Evolutionary conservation across 2,329 filamentous ascomycete species (phyloP), one percentile per base, ranked within the genome.

Genomic region (Exophiala dermatitidis): DNA sequence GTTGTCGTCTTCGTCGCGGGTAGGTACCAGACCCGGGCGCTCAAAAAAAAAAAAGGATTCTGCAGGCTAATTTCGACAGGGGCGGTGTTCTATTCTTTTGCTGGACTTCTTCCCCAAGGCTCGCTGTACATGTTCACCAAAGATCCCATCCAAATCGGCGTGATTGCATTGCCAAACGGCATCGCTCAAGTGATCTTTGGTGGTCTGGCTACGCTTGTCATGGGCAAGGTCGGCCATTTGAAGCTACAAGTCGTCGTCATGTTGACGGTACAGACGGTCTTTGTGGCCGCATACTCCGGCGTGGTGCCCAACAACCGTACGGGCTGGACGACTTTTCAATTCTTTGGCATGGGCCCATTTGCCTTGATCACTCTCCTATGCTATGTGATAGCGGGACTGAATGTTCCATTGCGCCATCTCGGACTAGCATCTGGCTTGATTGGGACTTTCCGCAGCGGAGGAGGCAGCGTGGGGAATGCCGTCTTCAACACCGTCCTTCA

Each of bases 81-180:
- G 19, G 73, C 74, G 68, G 64, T 75, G 5, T 77, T 73, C 63
- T 76, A 72, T 62, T 68, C 67, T 8, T 63, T 77, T 52, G 72
- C 68, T 5, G 66, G 74, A 8, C 66, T 76, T 8, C 74, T 73
- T 69, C 74, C 74, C 1, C 69, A 69, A 6, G 68, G 71, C n/a
- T 69, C 76, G 51, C 52, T 56, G n/a, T 60, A 64, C 10, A 61
- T 76, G n/a, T 77, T 72, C 63, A 69, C 68, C 3, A 67, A 62
- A 41, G 65, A 71, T 40, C 58, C 62, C 4, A 67, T 70, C 37
- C 52, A 69, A 42, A 68, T 73, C 52, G 73, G 72, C 46, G 70
- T 72, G 67, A 67, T 74, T 56, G 69, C 66, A 19, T 30, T 58
- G 3, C 55, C 55, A 3, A 52, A 42, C 29, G 55, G 55, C 3